A percentile compares a stretch with the other conserved stretches of the same genome.
These are phyloP conservation scores for Thyridium curvatum DNA, from an alignment of 2,329 filamentous ascomycete genomes.

Conservation along the genomic window DNA sequence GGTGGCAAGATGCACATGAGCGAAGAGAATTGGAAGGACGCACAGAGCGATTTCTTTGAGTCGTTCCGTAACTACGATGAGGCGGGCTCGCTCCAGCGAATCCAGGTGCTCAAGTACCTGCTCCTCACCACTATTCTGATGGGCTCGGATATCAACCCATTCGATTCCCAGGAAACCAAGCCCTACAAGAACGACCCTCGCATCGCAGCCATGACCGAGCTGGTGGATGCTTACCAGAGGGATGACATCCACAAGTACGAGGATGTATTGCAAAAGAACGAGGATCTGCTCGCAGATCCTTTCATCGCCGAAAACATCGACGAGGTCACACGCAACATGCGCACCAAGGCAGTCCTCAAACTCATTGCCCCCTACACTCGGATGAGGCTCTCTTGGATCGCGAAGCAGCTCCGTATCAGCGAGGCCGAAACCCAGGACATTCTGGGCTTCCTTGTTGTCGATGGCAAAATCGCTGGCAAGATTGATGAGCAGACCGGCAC, in stretches of 20 bases:
- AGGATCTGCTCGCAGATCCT: conserved; percentile 81
- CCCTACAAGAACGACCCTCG: conserved; percentile 94
- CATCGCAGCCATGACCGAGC: conserved; percentile 93
- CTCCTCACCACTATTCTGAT: conserved; percentile 97
- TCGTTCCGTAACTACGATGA: conserved; percentile 99
- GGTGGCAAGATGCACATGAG: conserved; percentile 99
- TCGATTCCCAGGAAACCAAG: conserved; percentile 97
- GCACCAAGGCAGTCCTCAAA: conserved; percentile 90
- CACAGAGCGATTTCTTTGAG: conserved; percentile 96
- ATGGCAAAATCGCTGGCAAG: conserved; percentile 77
- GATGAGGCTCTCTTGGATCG: conserved; percentile 84
- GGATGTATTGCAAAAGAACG: conserved; percentile 77
- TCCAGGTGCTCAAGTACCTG: conserved; percentile 95
- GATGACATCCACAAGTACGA: conserved; percentile 94
- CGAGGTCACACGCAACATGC: conserved; percentile 96
- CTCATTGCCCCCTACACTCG: conserved; percentile 91
- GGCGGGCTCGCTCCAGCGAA: conserved; percentile 89
- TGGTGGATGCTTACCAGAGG: conserved; percentile 93
- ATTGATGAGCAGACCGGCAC: conserved; percentile 85
- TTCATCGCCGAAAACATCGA: conserved; percentile 99
- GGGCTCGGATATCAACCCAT: conserved; percentile 97
- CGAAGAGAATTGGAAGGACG: conserved; percentile 98
- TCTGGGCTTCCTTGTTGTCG: conserved; percentile 86
- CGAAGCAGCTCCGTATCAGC: conserved; percentile 79
- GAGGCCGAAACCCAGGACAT: conserved; percentile 89